These are phyloP conservation scores for Saprolegnia diclina DNA, from an alignment of 352 stramenopile genomes.

Conservation along the genomic window DNA sequence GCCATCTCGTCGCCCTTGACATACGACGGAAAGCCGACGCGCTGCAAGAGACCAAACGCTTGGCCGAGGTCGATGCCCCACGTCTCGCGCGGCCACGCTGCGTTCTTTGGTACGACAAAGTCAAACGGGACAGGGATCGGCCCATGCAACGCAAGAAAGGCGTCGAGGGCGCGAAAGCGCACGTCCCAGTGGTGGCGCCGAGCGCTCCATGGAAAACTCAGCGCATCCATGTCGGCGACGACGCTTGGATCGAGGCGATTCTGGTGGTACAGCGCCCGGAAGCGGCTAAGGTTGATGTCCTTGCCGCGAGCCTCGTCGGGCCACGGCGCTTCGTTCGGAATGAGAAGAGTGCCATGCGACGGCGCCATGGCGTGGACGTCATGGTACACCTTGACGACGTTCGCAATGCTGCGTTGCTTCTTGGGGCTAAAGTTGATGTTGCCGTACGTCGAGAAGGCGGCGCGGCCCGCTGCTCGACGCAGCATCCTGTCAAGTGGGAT, in stretches of 20 bases:
- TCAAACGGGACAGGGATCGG: not conserved
- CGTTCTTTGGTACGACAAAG: not conserved
- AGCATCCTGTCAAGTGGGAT: too few species aligned
- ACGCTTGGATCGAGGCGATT: not conserved
- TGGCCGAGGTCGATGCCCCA: not conserved
- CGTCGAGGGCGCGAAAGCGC: not conserved
- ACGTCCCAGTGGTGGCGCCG: not conserved
- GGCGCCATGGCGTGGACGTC: not conserved
- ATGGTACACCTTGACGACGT: not conserved
- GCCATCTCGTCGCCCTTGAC: too few species aligned
- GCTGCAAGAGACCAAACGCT: not conserved
- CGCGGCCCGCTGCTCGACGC: too few species aligned
- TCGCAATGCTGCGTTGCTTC: constrained; percentile 6
- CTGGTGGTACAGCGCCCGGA: not conserved
- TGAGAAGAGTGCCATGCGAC: not conserved
- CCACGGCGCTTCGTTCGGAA: not conserved
- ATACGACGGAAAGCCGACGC: not conserved
- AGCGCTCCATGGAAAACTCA: not conserved
- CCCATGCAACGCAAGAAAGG: not conserved
- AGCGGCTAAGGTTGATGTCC: constrained; percentile 4
- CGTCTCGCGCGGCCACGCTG: not conserved
- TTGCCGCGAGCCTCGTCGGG: not conserved
- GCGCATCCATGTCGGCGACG: not conserved
- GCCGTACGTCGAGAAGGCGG: constrained; percentile 7
- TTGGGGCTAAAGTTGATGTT: constrained; percentile 15